Conservation (phyloP, 2,329 filamentous ascomycete species). For the Aspergillus sp. region DNA sequence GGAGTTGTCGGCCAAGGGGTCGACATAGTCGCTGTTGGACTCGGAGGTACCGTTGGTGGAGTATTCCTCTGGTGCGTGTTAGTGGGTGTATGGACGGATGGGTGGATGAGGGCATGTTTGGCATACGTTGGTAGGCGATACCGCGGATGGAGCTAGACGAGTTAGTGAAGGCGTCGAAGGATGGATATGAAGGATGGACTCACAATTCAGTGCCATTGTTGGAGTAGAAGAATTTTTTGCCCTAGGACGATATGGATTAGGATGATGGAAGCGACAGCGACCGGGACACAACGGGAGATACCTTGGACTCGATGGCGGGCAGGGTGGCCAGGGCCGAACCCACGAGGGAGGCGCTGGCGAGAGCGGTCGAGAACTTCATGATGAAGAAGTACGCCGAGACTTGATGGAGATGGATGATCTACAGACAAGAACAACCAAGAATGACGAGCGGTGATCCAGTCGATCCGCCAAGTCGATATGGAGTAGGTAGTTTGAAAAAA, state of each 20-base stretch:
- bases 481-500: background rate
- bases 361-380: conserved; percentile 54
- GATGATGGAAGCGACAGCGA: background rate
- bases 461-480: conserved; percentile 7
- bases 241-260: conserved; percentile 41
- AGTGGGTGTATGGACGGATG: background rate
- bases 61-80: conserved; percentile 43
- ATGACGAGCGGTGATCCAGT: conserved; percentile 10
- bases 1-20: conserved; percentile 72
- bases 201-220: conserved; percentile 73
- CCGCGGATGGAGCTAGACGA: conserved; percentile 76
- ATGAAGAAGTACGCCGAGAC: conserved; percentile 23
- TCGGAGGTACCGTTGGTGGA: conserved; percentile 47
- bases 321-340: conserved; percentile 51
- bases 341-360: conserved; percentile 54
- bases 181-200: conserved; percentile 15
- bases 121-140: conserved; percentile 79
- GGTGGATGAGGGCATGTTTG: background rate
- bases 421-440: conserved; percentile 2
- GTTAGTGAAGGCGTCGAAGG: background rate
- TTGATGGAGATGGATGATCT: conserved; percentile 6
- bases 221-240: conserved; percentile 86
- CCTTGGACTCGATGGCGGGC: conserved; percentile 62
- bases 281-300: conserved; percentile 29
- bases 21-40: conserved; percentile 60